These are phyloP conservation scores for Emergomyces orientalis DNA, from an alignment of 2,329 filamentous ascomycete species.

Conservation along the genomic window DNA sequence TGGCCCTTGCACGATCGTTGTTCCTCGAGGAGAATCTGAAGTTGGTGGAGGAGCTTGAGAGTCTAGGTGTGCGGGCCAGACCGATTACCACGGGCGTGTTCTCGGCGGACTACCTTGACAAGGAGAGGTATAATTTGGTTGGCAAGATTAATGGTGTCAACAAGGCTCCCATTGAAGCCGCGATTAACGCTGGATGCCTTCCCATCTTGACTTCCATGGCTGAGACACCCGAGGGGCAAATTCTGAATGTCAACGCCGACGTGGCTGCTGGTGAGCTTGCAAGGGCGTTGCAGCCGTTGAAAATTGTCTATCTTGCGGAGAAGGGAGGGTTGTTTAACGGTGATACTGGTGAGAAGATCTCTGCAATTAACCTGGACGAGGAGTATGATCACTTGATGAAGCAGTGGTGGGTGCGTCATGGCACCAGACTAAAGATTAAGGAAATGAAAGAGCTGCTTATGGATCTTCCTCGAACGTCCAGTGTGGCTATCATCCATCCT, in stretches of 20 bases:
- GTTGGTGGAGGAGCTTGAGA: constrained; percentile 79
- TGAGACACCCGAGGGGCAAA: constrained; percentile 80
- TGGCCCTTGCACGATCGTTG: constrained; percentile 80
- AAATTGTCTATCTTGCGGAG: constrained; percentile 97
- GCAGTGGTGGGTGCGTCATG: constrained; percentile 90
- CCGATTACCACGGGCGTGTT: constrained; percentile 87
- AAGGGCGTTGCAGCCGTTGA: constrained; percentile 77
- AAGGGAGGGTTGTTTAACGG: constrained; percentile 95
- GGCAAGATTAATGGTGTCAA: constrained; percentile 93
- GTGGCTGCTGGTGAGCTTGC: constrained; percentile 91
- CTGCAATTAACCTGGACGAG: constrained; percentile 92
- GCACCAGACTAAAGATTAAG: constrained; percentile 91
- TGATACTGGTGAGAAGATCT: constrained; percentile 89
- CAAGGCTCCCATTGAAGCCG: constrained; percentile 79
- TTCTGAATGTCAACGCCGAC: constrained; percentile 96
- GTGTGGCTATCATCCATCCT: constrained; percentile 94
- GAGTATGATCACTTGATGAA: constrained; percentile 90
- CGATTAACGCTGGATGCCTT: constrained; percentile 81
- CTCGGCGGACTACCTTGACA: constrained; percentile 87
- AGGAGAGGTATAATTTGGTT: constrained; percentile 91
- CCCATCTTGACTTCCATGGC: constrained; percentile 95
- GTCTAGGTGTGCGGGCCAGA: constrained; percentile 77
- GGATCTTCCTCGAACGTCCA: constrained; percentile 80
- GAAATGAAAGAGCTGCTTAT: constrained; percentile 92
- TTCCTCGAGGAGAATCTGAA: constrained; percentile 95